Evolutionary conservation across 129 eudicot genomes (phyloP), one percentile per base, ranked within the genome.

Genomic region (Centella asiatica): DNA sequence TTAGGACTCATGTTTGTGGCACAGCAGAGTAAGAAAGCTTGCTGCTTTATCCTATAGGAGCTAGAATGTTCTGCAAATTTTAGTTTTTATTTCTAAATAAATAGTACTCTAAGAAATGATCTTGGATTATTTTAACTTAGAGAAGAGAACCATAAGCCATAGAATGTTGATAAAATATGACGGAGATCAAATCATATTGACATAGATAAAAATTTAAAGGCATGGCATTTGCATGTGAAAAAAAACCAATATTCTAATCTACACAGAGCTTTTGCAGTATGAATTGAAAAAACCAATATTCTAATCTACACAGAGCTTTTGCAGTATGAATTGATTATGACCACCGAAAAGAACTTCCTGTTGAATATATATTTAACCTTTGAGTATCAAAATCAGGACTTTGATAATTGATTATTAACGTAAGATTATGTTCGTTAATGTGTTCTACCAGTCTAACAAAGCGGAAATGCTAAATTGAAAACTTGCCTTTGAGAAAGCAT

Each of bases 401-500:
- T 24, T 22, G 24, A 24, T 27, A 17, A 29, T 55, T 18, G 4
- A 5, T 26, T 29, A 10, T 4, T 57, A 32, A 15, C 29, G 14
- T 14, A 52, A 1, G 28, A 14, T 9, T 26, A 20, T 26, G 10
- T 34, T 8, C 44, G 18, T 7, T 56, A 23, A 40, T 56, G 17
- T 15, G 24, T 15, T 19, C 39, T 27, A 34, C 17, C 5, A 31
- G 44, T 24, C 19, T 34, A 57, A 19, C 11, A 2, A 57, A 32
- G 0, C 45, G 33, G 49, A 48, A 13, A 24, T 25, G 19, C n/a
- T 9, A 67, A 8, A 44, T 18, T 29, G 12, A 14, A 29, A 17
- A 68, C 86, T 76, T 77, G 79, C 99, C 90, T 93, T 93, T 58
- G 96, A 95, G 75, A 87, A 93, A 60, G 96, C 95, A 69, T 95